Conservation (phyloP, 768 basidiomycete genomes). For the Rhodotorula babjevae region DNA sequence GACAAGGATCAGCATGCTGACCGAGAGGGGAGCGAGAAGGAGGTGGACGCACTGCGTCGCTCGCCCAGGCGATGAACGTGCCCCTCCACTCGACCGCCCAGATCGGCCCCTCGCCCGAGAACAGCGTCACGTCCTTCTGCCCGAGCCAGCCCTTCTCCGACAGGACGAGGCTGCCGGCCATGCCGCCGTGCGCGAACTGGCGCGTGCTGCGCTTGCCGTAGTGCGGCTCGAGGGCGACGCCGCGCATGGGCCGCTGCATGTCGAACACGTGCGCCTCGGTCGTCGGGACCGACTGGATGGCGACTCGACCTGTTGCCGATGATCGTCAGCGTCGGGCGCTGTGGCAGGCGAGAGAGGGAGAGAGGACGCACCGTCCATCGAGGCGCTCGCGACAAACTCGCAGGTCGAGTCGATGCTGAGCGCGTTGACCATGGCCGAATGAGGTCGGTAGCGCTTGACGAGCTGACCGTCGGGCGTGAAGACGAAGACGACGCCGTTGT, state of each 20-base stretch:
- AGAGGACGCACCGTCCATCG: constrained; percentile 71
- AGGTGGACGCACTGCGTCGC: constrained; percentile 63
- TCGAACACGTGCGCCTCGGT: constrained; percentile 72
- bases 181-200: constrained; percentile 82
- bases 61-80: constrained; percentile 89
- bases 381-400: constrained; percentile 86
- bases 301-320: constrained; percentile 67
- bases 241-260: constrained; percentile 84
- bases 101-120: constrained; percentile 85
- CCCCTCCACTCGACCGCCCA: constrained; percentile 86
- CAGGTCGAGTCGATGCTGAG: constrained; percentile 75
- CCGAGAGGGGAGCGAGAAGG: background rate
- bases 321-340: background rate
- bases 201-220: constrained; percentile 73
- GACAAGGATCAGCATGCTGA: background rate
- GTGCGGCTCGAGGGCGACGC: constrained; percentile 81
- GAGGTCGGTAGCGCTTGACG: constrained; percentile 84
- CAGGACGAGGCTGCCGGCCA: constrained; percentile 78
- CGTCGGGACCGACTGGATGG: constrained; percentile 73
- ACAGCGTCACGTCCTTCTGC: constrained; percentile 73
- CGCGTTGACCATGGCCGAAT: constrained; percentile 78
- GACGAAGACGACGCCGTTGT: constrained; percentile 84
- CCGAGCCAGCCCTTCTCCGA: constrained; percentile 96
- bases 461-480: constrained; percentile 71
- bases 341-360: background rate